phyloP scores from a whole-genome alignment of 169 alveolate species.

The Plasmodium fragile region DNA sequence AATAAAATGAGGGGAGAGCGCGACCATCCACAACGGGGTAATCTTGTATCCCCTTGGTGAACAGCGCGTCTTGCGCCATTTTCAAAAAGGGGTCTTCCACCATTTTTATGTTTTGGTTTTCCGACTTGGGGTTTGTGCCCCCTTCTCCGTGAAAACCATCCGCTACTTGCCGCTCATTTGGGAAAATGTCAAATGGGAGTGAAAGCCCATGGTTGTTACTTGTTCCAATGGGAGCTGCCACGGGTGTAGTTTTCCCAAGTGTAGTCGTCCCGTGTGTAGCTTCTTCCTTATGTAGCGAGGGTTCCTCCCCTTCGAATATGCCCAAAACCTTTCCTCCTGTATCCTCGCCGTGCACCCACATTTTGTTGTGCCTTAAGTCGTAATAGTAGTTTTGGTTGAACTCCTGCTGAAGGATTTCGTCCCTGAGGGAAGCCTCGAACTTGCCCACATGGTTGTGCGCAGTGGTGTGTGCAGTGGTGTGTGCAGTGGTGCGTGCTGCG shows the following conservation, averaged over 20 bases:
- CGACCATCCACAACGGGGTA: background rate
- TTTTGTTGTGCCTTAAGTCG: constrained; percentile 8
- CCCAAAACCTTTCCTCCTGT: background rate
- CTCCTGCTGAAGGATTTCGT: background rate
- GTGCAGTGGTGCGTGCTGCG: background rate
- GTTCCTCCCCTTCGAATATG: background rate
- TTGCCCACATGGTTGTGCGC: background rate
- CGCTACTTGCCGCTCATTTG: background rate
- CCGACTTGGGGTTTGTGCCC: background rate
- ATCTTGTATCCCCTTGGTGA: background rate
- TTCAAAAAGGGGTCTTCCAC: background rate
- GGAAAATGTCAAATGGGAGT: background rate
- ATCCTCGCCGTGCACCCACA: background rate
- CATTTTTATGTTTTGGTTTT: background rate
- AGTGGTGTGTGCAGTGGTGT: background rate
- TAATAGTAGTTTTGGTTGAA: constrained; percentile 8
- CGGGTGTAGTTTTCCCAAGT: background rate
- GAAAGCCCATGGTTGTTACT: background rate
- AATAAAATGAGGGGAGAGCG: background rate
- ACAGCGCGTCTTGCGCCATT: background rate
- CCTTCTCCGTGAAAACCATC: background rate
- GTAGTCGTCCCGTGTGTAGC: background rate
- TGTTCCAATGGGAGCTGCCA: background rate
- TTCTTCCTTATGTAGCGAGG: background rate
- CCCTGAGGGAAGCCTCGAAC: background rate